Conservation (phyloP, 2,329 filamentous ascomycete genomes). For the Penicillium sp. region DNA sequence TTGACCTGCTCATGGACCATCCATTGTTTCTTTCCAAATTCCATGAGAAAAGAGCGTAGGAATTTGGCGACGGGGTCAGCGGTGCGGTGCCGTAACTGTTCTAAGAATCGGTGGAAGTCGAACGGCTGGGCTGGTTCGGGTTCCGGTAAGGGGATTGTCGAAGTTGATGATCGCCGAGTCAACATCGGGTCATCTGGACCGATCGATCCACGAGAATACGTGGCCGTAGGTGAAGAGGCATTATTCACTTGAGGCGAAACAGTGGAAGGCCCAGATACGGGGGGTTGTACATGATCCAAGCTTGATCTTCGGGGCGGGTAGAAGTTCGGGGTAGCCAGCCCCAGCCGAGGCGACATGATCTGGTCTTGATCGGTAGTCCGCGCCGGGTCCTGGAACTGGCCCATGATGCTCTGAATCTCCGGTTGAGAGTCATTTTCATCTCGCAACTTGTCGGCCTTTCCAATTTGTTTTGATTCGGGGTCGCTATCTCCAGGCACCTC, state of each 20-base stretch:
- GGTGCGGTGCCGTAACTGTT: conserved; percentile 92
- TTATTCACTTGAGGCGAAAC: conserved; percentile 19
- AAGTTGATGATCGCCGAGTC: conserved; percentile 36
- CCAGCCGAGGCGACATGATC: conserved; percentile 87
- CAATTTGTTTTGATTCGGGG: conserved; percentile 48
- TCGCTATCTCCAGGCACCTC: conserved; percentile 32
- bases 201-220: conserved; percentile 23
- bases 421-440: conserved; percentile 67
- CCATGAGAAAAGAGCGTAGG: conserved; percentile 86
- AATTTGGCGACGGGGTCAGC: conserved; percentile 98
- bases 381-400: conserved; percentile 79
- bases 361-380: conserved; percentile 73
- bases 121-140: conserved; percentile 86
- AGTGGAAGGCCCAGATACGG: conserved; percentile 30
- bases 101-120: conserved; percentile 95
- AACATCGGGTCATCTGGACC: conserved; percentile 26
- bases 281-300: conserved; percentile 66
- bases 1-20: conserved; percentile 99
- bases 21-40: conserved; percentile 98
- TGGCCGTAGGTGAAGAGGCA: conserved; percentile 24
- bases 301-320: conserved; percentile 86
- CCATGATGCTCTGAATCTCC: conserved; percentile 97
- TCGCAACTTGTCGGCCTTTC: conserved; percentile 60
- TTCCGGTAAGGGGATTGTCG: conserved; percentile 62
- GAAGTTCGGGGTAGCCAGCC: conserved; percentile 67